A percentile compares a stretch with the other conserved stretches of the same genome.
Conservation (phyloP, 1,139 yeast species). For the Taphrina wiesneri region DNA sequence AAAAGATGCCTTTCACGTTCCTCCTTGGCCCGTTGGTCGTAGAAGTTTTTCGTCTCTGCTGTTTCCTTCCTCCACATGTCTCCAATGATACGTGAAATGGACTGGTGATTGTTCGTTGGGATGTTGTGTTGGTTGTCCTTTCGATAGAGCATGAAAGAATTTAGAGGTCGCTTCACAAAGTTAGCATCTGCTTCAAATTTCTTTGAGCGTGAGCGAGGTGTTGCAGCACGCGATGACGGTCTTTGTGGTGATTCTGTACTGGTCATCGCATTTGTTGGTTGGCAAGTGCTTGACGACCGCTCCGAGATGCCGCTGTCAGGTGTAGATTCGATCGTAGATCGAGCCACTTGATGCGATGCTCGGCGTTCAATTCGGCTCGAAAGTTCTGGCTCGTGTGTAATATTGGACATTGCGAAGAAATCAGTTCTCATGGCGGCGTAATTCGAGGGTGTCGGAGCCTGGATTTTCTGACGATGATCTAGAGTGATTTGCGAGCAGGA, state of each 20-base stretch:
- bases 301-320: not conserved
- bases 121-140: slow-evolving; percentile 36
- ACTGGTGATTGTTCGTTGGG: slow-evolving; percentile 49
- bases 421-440: not conserved
- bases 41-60: slow-evolving; percentile 35
- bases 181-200: not conserved
- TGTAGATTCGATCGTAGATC: not conserved
- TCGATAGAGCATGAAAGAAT: slow-evolving; percentile 56
- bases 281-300: not conserved
- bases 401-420: not conserved
- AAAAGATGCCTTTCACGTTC: slow-evolving; percentile 33
- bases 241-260: not conserved
- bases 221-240: not conserved
- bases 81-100: slow-evolving; percentile 51
- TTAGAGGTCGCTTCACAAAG: slow-evolving; percentile 52
- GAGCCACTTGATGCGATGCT: not conserved
- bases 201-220: not conserved
- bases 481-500: not conserved
- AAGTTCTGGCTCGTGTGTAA: not conserved
- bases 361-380: not conserved
- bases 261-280: not conserved
- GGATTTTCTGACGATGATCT: not conserved
- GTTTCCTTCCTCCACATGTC: slow-evolving; percentile 49
- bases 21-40: slow-evolving; percentile 34
- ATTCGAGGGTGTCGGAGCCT: not conserved